Base-by-base conservation (phyloP, 225 moss, liverwort and hornwort species). In the Pleurozium schreberi region DNA sequence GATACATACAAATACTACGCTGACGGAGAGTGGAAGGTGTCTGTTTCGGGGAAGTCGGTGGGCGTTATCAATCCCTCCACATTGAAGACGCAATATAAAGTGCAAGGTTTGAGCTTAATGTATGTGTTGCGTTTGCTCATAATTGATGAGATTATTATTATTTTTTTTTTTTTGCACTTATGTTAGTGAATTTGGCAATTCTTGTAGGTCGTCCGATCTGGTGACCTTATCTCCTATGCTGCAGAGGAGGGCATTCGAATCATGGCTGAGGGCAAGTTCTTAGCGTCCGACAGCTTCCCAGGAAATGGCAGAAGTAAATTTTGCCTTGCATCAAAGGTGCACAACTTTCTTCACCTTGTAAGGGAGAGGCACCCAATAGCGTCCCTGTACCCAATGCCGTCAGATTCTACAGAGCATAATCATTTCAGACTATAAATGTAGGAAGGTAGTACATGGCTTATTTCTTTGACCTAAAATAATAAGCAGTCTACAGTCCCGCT, bases 11-110 rank as follows among this genome's bases (percentile, higher is more conserved):
- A 97, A 82, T 98, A 93, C 90, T 98, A 98, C 50, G 89, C 89
- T 8, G 94, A 98, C 89, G 98, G 98, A 36, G 97, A 97, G 91
- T 98, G 98, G 97, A 98, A 91, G 90, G 87, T 93, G 82, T 98
- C 98, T 20, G 69, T 22, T 19, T 98, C 98, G 3, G 92, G 90
- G 38, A 92, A 86, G 28, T 86, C 90, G 58, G 97, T 98, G 13
- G 83, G 92, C 74, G 91, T 98, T 62, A 87, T 82, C 61, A 97
- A 98, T 84, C 98, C 97, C 20, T 95, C 95, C 76, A 95, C 97
- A 50, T 88, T 95, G 68, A 95, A 98, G 91, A 91, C 91, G 52
- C 92, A 92, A 80, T 98, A 85, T 83, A 97, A 95, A 95, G 97
- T 97, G 89, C 96, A 97, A 96, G 94, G 98, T 95, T 67, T 33